These are phyloP conservation scores for Friedmanniomyces endolithicus DNA, from an alignment of 495 filamentous ascomycete genomes.

Conservation along the genomic window DNA sequence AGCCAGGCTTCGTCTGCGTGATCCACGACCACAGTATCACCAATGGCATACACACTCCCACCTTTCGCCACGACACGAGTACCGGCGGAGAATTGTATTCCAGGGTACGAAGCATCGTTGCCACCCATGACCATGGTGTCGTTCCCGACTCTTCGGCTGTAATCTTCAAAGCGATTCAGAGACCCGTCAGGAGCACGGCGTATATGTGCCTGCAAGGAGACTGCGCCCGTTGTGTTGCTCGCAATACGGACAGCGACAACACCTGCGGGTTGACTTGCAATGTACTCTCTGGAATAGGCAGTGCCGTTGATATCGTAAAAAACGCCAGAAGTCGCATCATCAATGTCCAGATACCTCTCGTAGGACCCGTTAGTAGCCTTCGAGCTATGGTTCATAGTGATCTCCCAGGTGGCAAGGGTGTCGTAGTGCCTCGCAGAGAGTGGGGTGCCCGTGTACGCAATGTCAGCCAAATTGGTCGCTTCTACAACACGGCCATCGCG, in stretches of 20 bases:
- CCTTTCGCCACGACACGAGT: background rate
- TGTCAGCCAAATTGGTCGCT: conserved; percentile 33
- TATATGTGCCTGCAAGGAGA: conserved; percentile 15
- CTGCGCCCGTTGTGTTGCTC: conserved; percentile 25
- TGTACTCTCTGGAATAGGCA: conserved; percentile 23
- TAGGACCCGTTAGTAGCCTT: conserved; percentile 30
- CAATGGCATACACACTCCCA: conserved; percentile 1
- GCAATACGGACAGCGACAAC: conserved; percentile 34
- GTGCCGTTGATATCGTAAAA: conserved; percentile 29
- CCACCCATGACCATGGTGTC: background rate
- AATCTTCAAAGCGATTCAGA: conserved; percentile 32
- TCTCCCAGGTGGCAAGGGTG: conserved; percentile 30
- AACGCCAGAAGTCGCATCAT: conserved; percentile 29
- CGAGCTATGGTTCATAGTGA: conserved; percentile 36
- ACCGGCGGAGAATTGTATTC: conserved; percentile 1
- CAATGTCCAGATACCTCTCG: conserved; percentile 35
- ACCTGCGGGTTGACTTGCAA: conserved; percentile 33
- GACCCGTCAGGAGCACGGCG: background rate
- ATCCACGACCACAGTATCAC: conserved; percentile 5
- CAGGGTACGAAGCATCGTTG: background rate
- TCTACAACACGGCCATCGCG: conserved; percentile 31
- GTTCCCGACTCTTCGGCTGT: conserved; percentile 17
- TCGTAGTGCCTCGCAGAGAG: conserved; percentile 37
- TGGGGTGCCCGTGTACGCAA: conserved; percentile 36
- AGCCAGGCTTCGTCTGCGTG: conserved; percentile 5